Evolutionary conservation across 176 grass and related monocot genomes (phyloP).

Genomic region (Saccharum officinarum): DNA sequence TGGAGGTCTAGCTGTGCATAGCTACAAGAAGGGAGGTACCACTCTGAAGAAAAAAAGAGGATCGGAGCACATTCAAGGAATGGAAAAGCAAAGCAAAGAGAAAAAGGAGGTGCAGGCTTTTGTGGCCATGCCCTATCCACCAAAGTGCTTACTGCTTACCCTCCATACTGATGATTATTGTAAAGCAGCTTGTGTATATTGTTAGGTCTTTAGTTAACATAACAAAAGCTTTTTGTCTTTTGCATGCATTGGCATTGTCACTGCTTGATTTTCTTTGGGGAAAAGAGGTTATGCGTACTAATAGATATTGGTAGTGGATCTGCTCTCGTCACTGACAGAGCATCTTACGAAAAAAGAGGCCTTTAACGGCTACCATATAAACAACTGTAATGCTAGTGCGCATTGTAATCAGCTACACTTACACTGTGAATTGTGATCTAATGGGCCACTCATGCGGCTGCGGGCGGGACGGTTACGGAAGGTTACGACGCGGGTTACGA

Average conservation of each 20-base stretch:
- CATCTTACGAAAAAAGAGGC: not conserved
- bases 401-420: not conserved
- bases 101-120: not conserved
- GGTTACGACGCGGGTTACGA: too few species aligned
- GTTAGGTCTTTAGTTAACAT: not conserved
- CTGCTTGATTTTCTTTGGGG: not conserved
- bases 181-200: not conserved
- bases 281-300: not conserved
- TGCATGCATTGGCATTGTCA: not conserved
- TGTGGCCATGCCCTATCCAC: not conserved
- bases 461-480: too few species aligned
- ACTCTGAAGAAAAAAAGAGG: not conserved
- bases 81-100: not conserved
- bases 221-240: not conserved
- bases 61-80: not conserved
- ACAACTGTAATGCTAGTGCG: not conserved
- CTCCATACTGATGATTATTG: not conserved
- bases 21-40: slow-evolving; percentile 8
- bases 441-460: too few species aligned
- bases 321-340: not conserved
- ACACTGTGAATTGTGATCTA: too few species aligned
- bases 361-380: not conserved
- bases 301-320: not conserved
- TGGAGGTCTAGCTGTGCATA: not conserved
- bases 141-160: not conserved